phyloP scores from a whole-genome alignment of 345 rosid species.

The Punica granatum region DNA sequence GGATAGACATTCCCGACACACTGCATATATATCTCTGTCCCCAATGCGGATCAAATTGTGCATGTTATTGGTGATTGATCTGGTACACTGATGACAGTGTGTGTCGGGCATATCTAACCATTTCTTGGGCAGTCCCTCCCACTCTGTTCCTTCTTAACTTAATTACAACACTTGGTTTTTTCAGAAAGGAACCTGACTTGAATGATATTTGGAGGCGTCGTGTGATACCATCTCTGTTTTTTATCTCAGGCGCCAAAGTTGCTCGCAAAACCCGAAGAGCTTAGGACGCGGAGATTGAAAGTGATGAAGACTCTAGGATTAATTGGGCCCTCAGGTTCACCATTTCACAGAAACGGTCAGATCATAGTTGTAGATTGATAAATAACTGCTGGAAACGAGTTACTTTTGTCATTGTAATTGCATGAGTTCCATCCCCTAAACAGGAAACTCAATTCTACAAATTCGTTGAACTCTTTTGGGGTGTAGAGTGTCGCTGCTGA shows the following conservation, averaged over 20 bases:
- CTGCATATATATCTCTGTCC: background rate
- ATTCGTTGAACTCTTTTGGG: background rate
- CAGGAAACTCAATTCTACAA: background rate
- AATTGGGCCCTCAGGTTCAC: conserved; percentile 53
- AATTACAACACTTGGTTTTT: too few species aligned
- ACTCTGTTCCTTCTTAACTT: background rate
- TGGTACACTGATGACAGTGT: background rate
- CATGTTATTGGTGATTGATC: background rate
- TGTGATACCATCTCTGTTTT: background rate
- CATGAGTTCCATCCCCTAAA: background rate
- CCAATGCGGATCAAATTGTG: background rate
- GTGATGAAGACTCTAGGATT: conserved; percentile 60
- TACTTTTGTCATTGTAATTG: background rate
- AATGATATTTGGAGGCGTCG: background rate
- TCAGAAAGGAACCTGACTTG: background rate
- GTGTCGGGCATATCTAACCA: background rate
- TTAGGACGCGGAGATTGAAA: conserved; percentile 35
- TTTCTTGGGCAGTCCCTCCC: background rate
- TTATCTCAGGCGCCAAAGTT: conserved; percentile 17
- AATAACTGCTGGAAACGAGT: background rate
- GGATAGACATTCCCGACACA: background rate
- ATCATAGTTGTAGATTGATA: conserved; percentile 1
- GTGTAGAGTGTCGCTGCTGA: background rate
- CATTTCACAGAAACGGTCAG: conserved; percentile 25
- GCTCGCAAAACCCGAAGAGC: conserved; percentile 19